Base-by-base conservation (phyloP, 2,329 filamentous ascomycete species). In the Aspergillus ochraceoroseus region DNA sequence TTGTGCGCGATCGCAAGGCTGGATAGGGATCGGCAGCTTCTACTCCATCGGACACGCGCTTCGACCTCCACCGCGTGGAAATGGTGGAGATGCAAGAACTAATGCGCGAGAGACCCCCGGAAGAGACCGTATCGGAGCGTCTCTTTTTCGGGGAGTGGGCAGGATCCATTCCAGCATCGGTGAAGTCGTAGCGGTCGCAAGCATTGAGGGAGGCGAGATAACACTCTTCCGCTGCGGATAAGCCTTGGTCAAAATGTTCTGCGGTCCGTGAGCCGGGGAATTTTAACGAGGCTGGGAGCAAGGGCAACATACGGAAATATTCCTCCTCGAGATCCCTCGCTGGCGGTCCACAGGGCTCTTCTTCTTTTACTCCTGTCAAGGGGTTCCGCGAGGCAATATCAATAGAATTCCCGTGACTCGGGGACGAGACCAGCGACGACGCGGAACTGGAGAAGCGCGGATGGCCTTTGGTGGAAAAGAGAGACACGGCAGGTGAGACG, bases 281-380 rank as follows among this genome's bases (percentile, higher is more conserved):
- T 32, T 28, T 20, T 18, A 35, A 35, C 20, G 36, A 46, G 41
- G 37, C 44, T 47, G 42, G 38, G 38, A 44, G 41, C 36, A 41
- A 35, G 47, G 43, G 47, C 11, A 30, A 79, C 83, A 67, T 80
- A 89, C 86, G 87, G 56, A 87, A 75, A 64, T 85, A 90, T 56
- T 80, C 73, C 55, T 74, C 68, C 44, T 75, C 71, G 18, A 74
- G 62, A 32, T 73, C 60, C 32, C 70, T 64, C 43, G 73, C 70
- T 44, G 74, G 84, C 38, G 75, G 76, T 61, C 89, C 84, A 28
- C 80, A 67, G 2, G 84, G 81, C 56, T 94, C 88, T 56, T 94
- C 88, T 63, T 95, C 89, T 56, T 88, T 78, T 13, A 95, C 84
- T 55, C 92, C 85, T 11, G 87, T 84, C 47, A 95, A 72, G 37